These are phyloP conservation scores for Russula lepida DNA, from an alignment of 768 basidiomycete species.

Conservation along the genomic window DNA sequence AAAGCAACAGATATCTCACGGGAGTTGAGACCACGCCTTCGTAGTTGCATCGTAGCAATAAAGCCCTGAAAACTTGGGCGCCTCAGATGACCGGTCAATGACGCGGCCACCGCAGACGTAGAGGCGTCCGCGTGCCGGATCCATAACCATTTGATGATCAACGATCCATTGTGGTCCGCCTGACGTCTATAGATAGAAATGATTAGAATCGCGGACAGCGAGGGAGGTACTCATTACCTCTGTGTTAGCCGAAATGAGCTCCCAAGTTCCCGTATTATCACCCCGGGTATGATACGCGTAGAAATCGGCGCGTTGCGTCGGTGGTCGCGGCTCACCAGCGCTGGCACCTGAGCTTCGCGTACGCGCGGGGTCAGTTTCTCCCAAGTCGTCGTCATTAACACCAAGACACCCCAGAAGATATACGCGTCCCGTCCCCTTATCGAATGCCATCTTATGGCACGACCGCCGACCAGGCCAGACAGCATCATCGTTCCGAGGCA, in stretches of 20 bases:
- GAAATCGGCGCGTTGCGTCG: conserved; percentile 53
- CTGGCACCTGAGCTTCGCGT: neutral
- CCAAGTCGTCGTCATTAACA: conserved; percentile 37
- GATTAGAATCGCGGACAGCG: neutral
- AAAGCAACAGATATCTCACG: conserved; percentile 39
- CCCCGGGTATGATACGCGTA: conserved; percentile 67
- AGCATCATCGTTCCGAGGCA: conserved; percentile 46
- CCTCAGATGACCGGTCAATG: conserved; percentile 55
- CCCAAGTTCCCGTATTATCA: conserved; percentile 59
- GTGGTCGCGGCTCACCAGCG: neutral
- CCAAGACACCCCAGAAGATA: conserved; percentile 65
- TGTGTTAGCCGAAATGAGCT: conserved; percentile 57
- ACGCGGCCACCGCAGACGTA: conserved; percentile 74
- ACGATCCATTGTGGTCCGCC: conserved; percentile 68
- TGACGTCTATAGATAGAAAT: conserved; percentile 34
- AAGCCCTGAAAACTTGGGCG: conserved; percentile 56
- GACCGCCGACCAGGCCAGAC: conserved; percentile 65
- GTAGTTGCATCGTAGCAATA: conserved; percentile 62
- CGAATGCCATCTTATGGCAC: conserved; percentile 80
- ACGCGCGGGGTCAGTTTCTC: conserved; percentile 5
- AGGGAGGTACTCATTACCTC: conserved; percentile 35
- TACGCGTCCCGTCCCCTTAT: conserved; percentile 57
- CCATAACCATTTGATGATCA: conserved; percentile 78
- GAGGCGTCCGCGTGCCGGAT: conserved; percentile 57
- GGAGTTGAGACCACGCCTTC: conserved; percentile 59